A percentile compares a stretch with the other conserved stretches of the same genome.
Evolutionary conservation across 2,329 filamentous ascomycete genomes (phyloP).

Genomic region (Fusarium napiforme): DNA sequence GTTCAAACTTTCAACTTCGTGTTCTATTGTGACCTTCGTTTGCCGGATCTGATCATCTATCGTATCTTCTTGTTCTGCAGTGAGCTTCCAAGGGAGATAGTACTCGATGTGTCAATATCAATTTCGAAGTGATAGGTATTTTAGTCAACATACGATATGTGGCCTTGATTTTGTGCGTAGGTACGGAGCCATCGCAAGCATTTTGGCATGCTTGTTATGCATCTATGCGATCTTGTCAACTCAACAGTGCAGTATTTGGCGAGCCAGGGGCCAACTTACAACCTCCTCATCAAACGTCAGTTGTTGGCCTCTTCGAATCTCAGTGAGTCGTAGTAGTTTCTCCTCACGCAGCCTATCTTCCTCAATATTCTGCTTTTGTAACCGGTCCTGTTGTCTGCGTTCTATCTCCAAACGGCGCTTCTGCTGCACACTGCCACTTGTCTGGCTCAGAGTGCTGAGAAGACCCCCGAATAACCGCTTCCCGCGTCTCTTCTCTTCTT

Average conservation of each 20-base stretch:
- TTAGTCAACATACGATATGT: conserved; percentile 70
- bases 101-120: conserved; percentile 64
- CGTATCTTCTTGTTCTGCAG: conserved; percentile 72
- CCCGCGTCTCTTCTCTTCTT: conserved; percentile 86
- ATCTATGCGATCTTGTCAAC: conserved; percentile 67
- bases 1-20: conserved; percentile 73
- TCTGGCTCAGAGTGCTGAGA: conserved; percentile 81
- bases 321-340: conserved; percentile 70
- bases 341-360: conserved; percentile 74
- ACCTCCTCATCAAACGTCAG: conserved; percentile 78
- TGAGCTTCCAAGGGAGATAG: conserved; percentile 85
- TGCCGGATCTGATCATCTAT: conserved; percentile 78
- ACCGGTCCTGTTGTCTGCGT: conserved; percentile 80
- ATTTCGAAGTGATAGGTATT: neutral
- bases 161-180: conserved; percentile 78
- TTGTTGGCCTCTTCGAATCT: conserved; percentile 74
- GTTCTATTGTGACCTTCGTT: conserved; percentile 70
- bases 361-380: conserved; percentile 77
- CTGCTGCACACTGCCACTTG: conserved; percentile 69
- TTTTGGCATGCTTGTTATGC: conserved; percentile 76
- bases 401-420: conserved; percentile 83
- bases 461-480: conserved; percentile 87
- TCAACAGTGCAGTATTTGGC: neutral
- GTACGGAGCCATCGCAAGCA: conserved; percentile 77
- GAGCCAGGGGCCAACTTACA: conserved; percentile 62